A percentile compares a stretch with the other conserved stretches of the same genome.
Conservation (phyloP, 441 rosid species). For the Jatropha podagrica region DNA sequence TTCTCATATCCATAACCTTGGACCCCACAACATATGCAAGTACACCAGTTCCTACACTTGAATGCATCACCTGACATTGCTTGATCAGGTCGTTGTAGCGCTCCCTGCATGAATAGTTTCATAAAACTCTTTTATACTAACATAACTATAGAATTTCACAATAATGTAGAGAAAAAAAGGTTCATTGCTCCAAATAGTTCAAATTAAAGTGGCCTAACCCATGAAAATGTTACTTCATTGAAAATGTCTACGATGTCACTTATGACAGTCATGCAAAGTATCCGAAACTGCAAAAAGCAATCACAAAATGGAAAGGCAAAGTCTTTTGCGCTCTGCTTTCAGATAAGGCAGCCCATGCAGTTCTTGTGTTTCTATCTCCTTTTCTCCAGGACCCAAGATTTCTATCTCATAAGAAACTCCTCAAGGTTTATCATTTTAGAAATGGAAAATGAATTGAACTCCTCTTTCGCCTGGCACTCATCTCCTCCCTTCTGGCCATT, state of each 20-base stretch:
- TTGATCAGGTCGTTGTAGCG: conserved; percentile 63
- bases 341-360: not conserved
- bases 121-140: conserved; percentile 15
- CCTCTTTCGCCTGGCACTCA: too few species aligned
- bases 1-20: conserved; percentile 94
- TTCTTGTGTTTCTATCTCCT: not conserved
- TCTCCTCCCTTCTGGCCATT: too few species aligned
- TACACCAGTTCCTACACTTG: conserved; percentile 90
- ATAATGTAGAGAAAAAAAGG: not conserved
- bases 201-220: conserved; percentile 1
- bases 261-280: not conserved
- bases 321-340: not conserved
- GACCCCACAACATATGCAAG: conserved; percentile 95
- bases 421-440: too few species aligned
- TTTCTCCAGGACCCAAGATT: not conserved
- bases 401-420: not conserved
- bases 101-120: conserved; percentile 55
- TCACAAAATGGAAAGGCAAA: not conserved
- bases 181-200: not conserved
- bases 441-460: too few species aligned
- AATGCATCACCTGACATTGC: conserved; percentile 89
- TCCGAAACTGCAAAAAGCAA: not conserved
- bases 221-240: not conserved
- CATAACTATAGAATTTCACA: not conserved
- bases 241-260: not conserved